Conservation (phyloP, 257 asterid species). For the Forsythia suspensa region DNA sequence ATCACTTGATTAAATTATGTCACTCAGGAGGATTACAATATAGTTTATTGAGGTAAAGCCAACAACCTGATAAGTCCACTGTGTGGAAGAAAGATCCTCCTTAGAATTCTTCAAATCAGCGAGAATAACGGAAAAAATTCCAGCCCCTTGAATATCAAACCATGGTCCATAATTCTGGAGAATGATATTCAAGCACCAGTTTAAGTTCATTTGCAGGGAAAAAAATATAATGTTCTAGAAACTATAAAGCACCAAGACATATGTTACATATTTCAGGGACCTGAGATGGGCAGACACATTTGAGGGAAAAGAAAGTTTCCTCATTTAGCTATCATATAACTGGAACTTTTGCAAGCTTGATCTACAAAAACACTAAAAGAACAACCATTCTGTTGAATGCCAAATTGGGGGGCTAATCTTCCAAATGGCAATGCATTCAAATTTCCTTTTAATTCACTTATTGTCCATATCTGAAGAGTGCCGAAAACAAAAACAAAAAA, state of each 20-base stretch:
- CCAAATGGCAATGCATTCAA: neutral
- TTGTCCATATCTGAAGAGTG: neutral
- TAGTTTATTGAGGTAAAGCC: slow-evolving; percentile 9
- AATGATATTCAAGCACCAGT: slow-evolving; percentile 10
- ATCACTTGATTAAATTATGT: neutral
- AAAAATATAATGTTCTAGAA: neutral
- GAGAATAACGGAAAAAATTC: slow-evolving; percentile 54
- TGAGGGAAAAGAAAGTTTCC: neutral
- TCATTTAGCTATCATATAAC: neutral
- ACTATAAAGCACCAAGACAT: neutral
- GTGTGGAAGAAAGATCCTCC: slow-evolving; percentile 50
- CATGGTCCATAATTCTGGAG: slow-evolving; percentile 80
- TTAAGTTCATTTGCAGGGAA: neutral
- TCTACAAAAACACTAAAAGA: neutral
- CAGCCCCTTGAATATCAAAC: slow-evolving; percentile 73
- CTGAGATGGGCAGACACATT: neutral
- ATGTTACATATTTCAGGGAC: neutral
- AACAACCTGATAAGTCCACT: slow-evolving; percentile 76
- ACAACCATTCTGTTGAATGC: neutral
- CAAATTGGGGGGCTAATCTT: neutral
- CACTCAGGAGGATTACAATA: neutral
- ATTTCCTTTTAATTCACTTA: neutral
- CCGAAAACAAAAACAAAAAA: neutral
- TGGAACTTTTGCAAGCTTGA: neutral
- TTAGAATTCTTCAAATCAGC: slow-evolving; percentile 35